phyloP scores from a whole-genome alignment of 805 yeast genomes.

The Ogataea chonburiensis region DNA sequence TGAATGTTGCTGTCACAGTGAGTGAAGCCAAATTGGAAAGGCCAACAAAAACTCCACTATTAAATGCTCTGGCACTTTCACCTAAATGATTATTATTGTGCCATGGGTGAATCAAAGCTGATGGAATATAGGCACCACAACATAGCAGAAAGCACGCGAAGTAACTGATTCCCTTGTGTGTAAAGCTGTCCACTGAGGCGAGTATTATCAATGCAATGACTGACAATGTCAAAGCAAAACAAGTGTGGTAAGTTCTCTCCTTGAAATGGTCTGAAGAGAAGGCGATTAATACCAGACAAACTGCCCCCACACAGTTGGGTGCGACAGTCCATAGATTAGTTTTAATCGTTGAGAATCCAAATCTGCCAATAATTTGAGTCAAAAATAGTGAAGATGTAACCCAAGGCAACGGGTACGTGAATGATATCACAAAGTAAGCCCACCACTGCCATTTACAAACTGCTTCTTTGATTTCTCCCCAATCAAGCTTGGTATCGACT shows the following conservation, averaged over 20 bases:
- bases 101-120: constrained; percentile 23
- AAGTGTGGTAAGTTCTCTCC: constrained; percentile 14
- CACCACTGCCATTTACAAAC: constrained; percentile 15
- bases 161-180: constrained; percentile 17
- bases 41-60: constrained; percentile 29
- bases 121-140: constrained; percentile 21
- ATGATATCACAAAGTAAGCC: constrained; percentile 15
- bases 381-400: constrained; percentile 19
- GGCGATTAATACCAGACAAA: constrained; percentile 7
- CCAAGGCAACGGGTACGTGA: constrained; percentile 19
- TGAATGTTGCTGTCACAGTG: constrained; percentile 35
- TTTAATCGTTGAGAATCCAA: constrained; percentile 17
- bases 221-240: constrained; percentile 15
- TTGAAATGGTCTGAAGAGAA: constrained; percentile 10
- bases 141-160: constrained; percentile 22
- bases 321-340: constrained; percentile 23
- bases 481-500: constrained; percentile 3
- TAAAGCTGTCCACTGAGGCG: constrained; percentile 13
- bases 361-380: constrained; percentile 18
- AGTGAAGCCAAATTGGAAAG: constrained; percentile 36
- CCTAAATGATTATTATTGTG: constrained; percentile 20
- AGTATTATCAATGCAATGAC: constrained; percentile 19
- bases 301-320: constrained; percentile 21
- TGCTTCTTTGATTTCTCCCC: constrained; percentile 2
- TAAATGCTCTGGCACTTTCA: constrained; percentile 18